Base-by-base conservation (phyloP, 805 yeast species). In the Candida coquimbonensis region DNA sequence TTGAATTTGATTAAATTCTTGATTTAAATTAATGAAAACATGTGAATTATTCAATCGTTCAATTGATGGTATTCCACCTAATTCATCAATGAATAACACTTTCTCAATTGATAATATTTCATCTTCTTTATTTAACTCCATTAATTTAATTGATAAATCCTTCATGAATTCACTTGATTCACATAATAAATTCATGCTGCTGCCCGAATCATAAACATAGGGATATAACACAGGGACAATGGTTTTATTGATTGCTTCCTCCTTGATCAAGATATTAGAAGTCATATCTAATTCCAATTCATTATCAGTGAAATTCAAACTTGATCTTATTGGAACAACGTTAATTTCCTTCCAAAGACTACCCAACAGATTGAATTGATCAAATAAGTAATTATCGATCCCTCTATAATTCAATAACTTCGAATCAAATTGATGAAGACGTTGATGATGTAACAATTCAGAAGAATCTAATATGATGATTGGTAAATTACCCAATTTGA, bases 11-110 rank as follows among this genome's bases (percentile, higher is more conserved):
- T 78, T 71, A 53, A 73, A 83, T 58, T 91, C 99, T 64, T 91
- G 97, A 11, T 79, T 74, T 35, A 91, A 64, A 57, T 93, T 91
- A 47, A 91, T 81, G 49, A 84, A 83, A 1, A 93, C 95, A 63
- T 93, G 99, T 16, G 95, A 77, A 4, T 89, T 80, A 46, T 81
- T 79, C 47, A 80, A 76, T 48, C 98, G 72, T 59, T 88, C 96
- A 24, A 80, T 68, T 0, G 95, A 84, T 0, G 98, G 98, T 7
- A 88, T 83, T 0, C 99, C 99, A 2, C 99, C 99, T 17, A 75
- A 61, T 1, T 81, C 77, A 55, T 89, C 97, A 29, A 93, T 68
- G 50, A 82, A 80, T 8, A 91, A 77, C 27, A 91, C 65, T 53
- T 93, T 93, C 51, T 93, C 99, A 38, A 93, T 75, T 0, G 81